Base-by-base conservation (phyloP, 164 flowering plant species). In the grape (Vitis vinifera) region DNA sequence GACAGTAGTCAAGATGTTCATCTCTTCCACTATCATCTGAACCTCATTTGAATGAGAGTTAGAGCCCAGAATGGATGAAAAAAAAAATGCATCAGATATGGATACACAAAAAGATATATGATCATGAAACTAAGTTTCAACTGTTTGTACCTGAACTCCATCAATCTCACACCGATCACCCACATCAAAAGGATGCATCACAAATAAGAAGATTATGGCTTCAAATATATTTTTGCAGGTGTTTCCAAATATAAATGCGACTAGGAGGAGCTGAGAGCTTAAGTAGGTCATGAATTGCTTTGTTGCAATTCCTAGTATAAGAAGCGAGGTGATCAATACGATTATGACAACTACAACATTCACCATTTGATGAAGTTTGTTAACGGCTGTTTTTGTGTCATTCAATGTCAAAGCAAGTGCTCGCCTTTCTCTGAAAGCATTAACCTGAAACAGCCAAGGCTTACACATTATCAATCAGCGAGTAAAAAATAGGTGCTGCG, bases 11-110 rank as follows among this genome's bases (percentile, higher is more conserved):
- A 90, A 74, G 55, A 90, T 86, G 76, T 90, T 90, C 92, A 90
- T 90, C 76, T 88, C 95, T 75, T 90, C 95, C 48, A 90, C 95
- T 7, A 87, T 66, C 86, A 85, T 75, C 92, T 88, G 78, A 15
- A 71, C 58, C 8, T 53, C 57, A 70, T 29, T 64, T 8, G 3
- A 53, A 63, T 13, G 15, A n/a, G 16, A 52, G 10, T 67, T 44
- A 65, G 57, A 11, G 10, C 3, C 37, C 31, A 62, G 44, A 37
- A 37, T 37, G 4, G 4, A 37, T 37, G 1, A 11, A 37, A 15
- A 23, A 14, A 23, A 2, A 55, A 14, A 10, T 11, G 12, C 9
- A 16, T 37, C 44, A 37, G 3, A 27, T 29, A 47, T 13, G 30
- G 9, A 68, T 13, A 29, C 15, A 10, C 0, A 9, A 17, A 50